Evolutionary conservation across 495 filamentous ascomycete species (phyloP), one percentile per base, ranked within the genome.

Genomic region (Xylaria intraflava): DNA sequence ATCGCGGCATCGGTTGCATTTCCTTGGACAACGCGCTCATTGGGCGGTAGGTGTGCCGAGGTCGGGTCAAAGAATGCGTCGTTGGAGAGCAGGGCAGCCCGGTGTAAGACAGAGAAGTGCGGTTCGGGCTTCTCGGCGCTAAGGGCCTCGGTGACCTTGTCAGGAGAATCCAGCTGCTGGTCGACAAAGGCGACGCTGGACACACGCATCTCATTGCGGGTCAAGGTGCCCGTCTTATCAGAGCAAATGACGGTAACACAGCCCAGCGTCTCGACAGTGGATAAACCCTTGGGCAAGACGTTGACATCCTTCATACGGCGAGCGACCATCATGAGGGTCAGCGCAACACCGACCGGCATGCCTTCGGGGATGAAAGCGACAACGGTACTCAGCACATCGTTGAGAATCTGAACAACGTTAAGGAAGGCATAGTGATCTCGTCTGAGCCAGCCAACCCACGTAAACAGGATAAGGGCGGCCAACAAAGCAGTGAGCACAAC

Each of bases 161-260:
- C 60, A 0, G 69, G 53, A 17, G 62, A 49, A 3, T 49, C 63
- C 29, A 65, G 60, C 27, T 62, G 65, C 46, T 38, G 35, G 35
- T 38, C 35, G 35, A 38, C 62, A 41, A 72, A 67, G 16, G 66
- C 67, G 26, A 74, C 50, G 8, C 69, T 71, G 44, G 68, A 74
- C 35, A 75, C 70, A 45, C 66, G 65, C 77, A 79, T 74, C 58
- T 74, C 64, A 61, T 80, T 75, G 56, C 77, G 65, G 24, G 62
- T 70, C 54, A 57, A 54, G 22, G 64, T 38, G 17, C 35, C 35
- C 2, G 35, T 38, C 35, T 38, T 38, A 9, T 38, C 35, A 2
- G 35, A 38, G 35, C 35, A 38, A 17, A 38, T 38, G n/a, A 38
- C 35, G 17, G 62, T 69, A 43, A 71, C 65, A 30, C 59, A 60